Base-by-base conservation (phyloP, 495 filamentous ascomycete genomes). In the Neurospora terricola region DNA sequence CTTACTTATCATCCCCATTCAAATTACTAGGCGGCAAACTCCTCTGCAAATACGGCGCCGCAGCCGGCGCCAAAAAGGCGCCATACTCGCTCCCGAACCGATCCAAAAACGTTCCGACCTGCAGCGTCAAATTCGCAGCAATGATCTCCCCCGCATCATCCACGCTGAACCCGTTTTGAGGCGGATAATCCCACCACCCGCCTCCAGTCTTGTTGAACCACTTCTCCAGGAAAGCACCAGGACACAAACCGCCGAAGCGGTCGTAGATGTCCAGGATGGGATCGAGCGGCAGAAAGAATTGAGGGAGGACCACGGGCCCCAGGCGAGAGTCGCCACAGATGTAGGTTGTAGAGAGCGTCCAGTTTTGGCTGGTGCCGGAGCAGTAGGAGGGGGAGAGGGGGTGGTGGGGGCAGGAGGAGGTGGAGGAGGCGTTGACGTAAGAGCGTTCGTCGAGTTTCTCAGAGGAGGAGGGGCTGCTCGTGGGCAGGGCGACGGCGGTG, bases 281-380 rank as follows among this genome's bases (percentile, higher is more conserved):
- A 72, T 81, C 70, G 73, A 76, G 30, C 3, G 87, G 80, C 16
- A 84, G 81, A 68, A 86, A 78, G 5, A 71, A 76, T 3, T 69
- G 73, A 1, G 87, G 87, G 6, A 84, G 80, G 3, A 72, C 68
- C 7, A 80, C 76, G 2, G 87, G 87, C 2, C 87, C 87, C 2
- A 89, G 84, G 23, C 87, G 86, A 0, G 76, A 73, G 75, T 89
- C 86, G 34, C 86, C 82, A 76, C 87, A 89, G 74, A 88, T 76
- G 74, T 85, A 87, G 48, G 75, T 76, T 2, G 66, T 36, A 14
- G 48, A 62, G 45, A 75, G 71, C 0, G 54, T 68, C 66, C 80
- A 75, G 70, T 75, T 78, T 75, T 79, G 80, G 69, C 80, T 81
- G 72, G 86, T 84, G 34, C 81, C 81, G 8, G 72, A 74, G 77